Base-by-base conservation (phyloP, 495 filamentous ascomycete genomes). In the Tetracladium setigerum region DNA sequence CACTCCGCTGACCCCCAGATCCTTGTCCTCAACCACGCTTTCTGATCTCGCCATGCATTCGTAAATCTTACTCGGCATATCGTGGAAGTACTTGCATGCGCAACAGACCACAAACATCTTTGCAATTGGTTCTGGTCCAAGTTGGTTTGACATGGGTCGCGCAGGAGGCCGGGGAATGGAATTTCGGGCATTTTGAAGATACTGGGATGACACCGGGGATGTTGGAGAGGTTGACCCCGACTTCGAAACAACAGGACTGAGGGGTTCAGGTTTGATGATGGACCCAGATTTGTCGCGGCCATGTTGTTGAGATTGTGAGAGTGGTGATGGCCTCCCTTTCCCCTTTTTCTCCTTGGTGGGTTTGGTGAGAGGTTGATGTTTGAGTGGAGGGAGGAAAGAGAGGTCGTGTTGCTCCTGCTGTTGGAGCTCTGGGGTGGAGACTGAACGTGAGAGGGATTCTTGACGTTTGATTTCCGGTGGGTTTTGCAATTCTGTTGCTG, bases 101-200 rank as follows among this genome's bases (percentile, higher is more conserved):
- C 86, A 91, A 60, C 86, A 91, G 46, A 89, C 81, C 5, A 89
- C 84, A 49, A 91, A 80, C 48, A 88, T 69, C 63, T 89, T 91
- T 30, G 78, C 81, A 36, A 89, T 62, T 0, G 79, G 72, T 36
- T 49, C 40, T 30, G 12, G 33, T 32, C 2, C 34, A 32, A 5
- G 31, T 17, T 40, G 47, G 2, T 30, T 41, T n/a, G 37, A 4
- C 8, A 31, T 30, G 15, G 12, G 11, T 4, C 30, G 15, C 24
- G 6, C 33, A 15, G 59, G 42, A 9, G 58, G 53, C 7, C 56
- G 40, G 2, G 60, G 64, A 0, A 57, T 58, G 8, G 48, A 43
- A 22, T 62, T 56, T 30, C 67, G 59, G 11, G 65, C 67, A 40
- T 63, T 57, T 51, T 66, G 58, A 5, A 65, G 57, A 40, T 65